Conservation (phyloP, 2,329 filamentous ascomycete genomes). For the Aspergillus japonicus region DNA sequence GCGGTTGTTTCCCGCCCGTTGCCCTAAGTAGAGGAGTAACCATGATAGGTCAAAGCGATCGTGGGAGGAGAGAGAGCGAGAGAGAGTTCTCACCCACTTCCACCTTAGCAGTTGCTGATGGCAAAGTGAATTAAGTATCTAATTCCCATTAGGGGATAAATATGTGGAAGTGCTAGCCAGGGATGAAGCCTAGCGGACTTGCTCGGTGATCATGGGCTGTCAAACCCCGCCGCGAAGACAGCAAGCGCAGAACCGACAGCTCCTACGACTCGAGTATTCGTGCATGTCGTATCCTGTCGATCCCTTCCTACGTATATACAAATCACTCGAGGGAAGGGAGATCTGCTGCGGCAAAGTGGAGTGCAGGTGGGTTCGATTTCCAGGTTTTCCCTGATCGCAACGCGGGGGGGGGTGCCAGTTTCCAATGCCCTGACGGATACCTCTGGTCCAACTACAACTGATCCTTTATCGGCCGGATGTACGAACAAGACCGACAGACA, state of each 20-base stretch:
- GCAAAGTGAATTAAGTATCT: neutral
- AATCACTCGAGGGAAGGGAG: conserved; percentile 3
- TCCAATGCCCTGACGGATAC: neutral
- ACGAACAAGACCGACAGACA: neutral
- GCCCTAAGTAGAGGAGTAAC: neutral
- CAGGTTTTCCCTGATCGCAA: conserved; percentile 8
- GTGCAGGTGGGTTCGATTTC: conserved; percentile 10
- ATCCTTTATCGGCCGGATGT: neutral
- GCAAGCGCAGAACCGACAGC: neutral
- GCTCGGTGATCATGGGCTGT: conserved; percentile 1
- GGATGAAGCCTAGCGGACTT: conserved; percentile 1
- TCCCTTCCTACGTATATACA: neutral
- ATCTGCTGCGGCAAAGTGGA: conserved; percentile 13
- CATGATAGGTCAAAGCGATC: neutral
- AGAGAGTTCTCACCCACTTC: neutral
- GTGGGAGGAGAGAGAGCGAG: neutral
- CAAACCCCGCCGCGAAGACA: neutral
- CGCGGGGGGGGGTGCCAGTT: neutral
- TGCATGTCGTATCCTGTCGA: neutral
- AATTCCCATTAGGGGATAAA: neutral
- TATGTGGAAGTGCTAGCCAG: neutral
- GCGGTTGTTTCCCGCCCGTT: no score
- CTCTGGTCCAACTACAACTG: neutral
- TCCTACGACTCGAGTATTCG: neutral
- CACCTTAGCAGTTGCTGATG: neutral